Conservation (phyloP, 2,329 filamentous ascomycete species). For the Calonectria hawksworthii region DNA sequence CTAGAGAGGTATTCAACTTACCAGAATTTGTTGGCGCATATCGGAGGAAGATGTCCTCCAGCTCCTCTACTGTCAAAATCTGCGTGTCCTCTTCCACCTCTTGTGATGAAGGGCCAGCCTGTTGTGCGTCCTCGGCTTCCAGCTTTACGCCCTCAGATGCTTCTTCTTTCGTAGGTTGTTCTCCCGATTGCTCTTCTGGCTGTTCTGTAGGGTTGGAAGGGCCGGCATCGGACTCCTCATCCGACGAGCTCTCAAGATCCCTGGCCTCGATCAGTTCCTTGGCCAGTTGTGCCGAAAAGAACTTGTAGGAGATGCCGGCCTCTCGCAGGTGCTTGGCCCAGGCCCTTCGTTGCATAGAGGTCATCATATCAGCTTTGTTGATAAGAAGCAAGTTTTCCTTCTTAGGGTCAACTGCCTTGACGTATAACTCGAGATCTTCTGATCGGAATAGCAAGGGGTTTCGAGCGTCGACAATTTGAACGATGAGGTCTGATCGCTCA, state of each 20-base stretch:
- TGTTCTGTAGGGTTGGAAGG: constrained; percentile 40
- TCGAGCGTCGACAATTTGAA: constrained; percentile 97
- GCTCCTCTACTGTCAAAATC: constrained; percentile 92
- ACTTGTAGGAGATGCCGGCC: constrained; percentile 88
- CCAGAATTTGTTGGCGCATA: constrained; percentile 71
- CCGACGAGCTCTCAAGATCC: constrained; percentile 65
- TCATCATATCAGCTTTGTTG: constrained; percentile 99
- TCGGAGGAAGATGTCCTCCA: constrained; percentile 88
- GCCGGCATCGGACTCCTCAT: constrained; percentile 50
- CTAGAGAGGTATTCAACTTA: constrained; percentile 49
- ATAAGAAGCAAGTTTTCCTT: constrained; percentile 95
- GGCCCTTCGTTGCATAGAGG: constrained; percentile 79
- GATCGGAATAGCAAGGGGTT: constrained; percentile 95
- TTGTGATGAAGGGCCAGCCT: constrained; percentile 43
- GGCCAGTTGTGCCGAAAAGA: constrained; percentile 94
- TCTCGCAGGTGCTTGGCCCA: constrained; percentile 92
- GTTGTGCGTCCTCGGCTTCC: constrained; percentile 42
- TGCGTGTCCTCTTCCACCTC: constrained; percentile 73
- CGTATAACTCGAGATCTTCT: constrained; percentile 92
- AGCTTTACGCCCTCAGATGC: constrained; percentile 43
- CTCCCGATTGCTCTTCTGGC: constrained; percentile 27
- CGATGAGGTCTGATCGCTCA: constrained; percentile 93
- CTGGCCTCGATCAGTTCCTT: constrained; percentile 88
- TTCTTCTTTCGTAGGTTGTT: constrained; percentile 32
- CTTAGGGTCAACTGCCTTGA: constrained; percentile 89